Evolutionary conservation across 441 rosid genomes (phyloP).

Genomic region (Erodium moschatum): DNA sequence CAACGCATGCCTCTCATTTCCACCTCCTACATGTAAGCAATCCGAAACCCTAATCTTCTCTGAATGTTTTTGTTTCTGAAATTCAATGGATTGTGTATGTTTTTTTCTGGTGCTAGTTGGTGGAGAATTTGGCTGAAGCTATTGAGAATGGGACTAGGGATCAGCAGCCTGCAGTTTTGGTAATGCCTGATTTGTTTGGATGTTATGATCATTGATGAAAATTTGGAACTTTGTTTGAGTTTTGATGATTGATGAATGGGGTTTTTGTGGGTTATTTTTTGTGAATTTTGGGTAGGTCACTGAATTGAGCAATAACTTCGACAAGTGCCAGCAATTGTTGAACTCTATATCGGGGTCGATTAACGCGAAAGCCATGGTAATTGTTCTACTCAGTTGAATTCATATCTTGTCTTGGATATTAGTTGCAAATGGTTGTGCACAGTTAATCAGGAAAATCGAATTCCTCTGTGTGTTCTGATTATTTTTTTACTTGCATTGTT

Average conservation of each 20-base stretch:
- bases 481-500: not conserved
- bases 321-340: slow-evolving; percentile 81
- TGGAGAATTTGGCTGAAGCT: slow-evolving; percentile 59
- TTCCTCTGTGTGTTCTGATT: not conserved
- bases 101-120: slow-evolving; percentile 36
- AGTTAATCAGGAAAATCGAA: not conserved
- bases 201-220: not conserved
- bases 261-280: not conserved
- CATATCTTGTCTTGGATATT: not conserved
- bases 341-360: slow-evolving; percentile 67
- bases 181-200: slow-evolving; percentile 22
- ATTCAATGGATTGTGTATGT: slow-evolving; percentile 5
- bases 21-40: slow-evolving; percentile 51
- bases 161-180: slow-evolving; percentile 77
- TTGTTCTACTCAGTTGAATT: not conserved
- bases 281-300: slow-evolving; percentile 32
- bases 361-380: slow-evolving; percentile 59
- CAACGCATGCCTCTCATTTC: slow-evolving; percentile 85
- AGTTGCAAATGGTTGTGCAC: not conserved
- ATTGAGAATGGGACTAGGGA: slow-evolving; percentile 68
- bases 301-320: slow-evolving; percentile 72
- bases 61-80: not conserved
- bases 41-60: not conserved
- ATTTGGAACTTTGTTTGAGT: slow-evolving; percentile 8
- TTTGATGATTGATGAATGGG: slow-evolving; percentile 3